A percentile compares a stretch with the other conserved stretches of the same genome.
These are phyloP conservation scores for Penicillium chermesinum DNA, from an alignment of 495 filamentous ascomycete genomes.

Conservation along the genomic window DNA sequence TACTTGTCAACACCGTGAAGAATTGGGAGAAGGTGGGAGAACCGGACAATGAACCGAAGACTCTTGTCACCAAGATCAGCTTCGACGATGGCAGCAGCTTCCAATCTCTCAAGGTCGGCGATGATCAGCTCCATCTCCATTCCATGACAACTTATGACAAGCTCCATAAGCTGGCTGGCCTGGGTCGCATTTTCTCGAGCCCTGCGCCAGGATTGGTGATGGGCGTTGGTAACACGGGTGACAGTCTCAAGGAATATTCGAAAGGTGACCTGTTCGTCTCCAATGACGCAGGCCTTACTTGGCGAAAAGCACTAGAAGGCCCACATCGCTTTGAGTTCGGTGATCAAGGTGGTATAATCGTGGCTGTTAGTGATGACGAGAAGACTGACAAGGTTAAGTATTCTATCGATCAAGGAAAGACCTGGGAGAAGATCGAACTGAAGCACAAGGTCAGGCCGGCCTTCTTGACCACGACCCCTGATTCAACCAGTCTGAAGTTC, in stretches of 20 bases:
- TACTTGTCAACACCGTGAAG: conserved; percentile 81
- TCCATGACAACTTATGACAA: conserved; percentile 65
- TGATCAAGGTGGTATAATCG: conserved; percentile 79
- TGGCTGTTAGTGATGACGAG: conserved; percentile 67
- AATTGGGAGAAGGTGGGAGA: conserved; percentile 74
- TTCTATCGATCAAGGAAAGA: conserved; percentile 81
- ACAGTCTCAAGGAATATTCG: conserved; percentile 56
- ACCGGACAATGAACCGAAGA: conserved; percentile 47
- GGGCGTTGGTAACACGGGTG: conserved; percentile 85
- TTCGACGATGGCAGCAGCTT: conserved; percentile 91
- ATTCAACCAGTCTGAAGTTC: conserved; percentile 89
- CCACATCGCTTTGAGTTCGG: conserved; percentile 95
- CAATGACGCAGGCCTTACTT: conserved; percentile 83
- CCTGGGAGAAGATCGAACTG: conserved; percentile 63
- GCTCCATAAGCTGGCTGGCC: conserved; percentile 48
- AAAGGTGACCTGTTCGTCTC: conserved; percentile 80
- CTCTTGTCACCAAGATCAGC: conserved; percentile 72
- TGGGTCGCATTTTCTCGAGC: conserved; percentile 87
- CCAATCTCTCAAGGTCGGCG: conserved; percentile 54
- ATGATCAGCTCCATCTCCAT: conserved; percentile 72
- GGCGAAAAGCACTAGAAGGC: conserved; percentile 66
- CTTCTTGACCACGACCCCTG: conserved; percentile 76
- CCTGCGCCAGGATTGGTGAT: conserved; percentile 88
- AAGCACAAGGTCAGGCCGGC: conserved; percentile 56
- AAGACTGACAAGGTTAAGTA: conserved; percentile 64